A percentile compares a stretch with the other conserved stretches of the same genome.
phyloP scores from a whole-genome alignment of 495 filamentous ascomycete genomes.

The Rostrohypoxylon terebratum region DNA sequence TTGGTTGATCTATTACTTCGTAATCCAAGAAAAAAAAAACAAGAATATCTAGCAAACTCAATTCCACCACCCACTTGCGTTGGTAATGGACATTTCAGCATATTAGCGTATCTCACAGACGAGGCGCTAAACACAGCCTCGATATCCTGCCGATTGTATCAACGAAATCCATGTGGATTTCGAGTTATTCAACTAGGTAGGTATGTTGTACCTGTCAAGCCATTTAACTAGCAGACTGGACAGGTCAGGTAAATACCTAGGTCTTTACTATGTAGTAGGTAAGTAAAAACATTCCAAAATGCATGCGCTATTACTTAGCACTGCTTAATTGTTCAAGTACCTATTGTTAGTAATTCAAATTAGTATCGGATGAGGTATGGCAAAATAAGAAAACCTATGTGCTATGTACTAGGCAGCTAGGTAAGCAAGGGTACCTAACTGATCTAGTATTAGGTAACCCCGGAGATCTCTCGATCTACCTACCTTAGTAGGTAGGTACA shows the following conservation, averaged over 20 bases:
- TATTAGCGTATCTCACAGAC: background rate
- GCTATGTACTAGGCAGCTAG: too few species aligned
- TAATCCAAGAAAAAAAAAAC: background rate
- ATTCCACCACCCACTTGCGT: background rate
- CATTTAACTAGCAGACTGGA: background rate
- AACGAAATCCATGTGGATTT: too few species aligned
- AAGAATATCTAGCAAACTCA: background rate
- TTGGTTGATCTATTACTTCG: background rate
- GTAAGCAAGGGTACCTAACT: conserved; percentile 9
- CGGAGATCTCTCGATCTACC: background rate
- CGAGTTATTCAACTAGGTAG: background rate
- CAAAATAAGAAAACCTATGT: conserved; percentile 6
- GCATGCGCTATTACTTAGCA: too few species aligned
- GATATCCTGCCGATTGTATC: background rate
- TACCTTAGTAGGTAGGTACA: background rate
- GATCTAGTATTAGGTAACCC: background rate
- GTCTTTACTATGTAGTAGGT: too few species aligned
- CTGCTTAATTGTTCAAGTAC: too few species aligned
- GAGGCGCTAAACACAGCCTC: conserved; percentile 18
- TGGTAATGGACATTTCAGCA: background rate
- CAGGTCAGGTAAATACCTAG: background rate
- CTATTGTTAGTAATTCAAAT: too few species aligned
- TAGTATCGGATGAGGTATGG: too few species aligned
- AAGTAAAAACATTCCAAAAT: too few species aligned
- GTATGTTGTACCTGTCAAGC: background rate